Conservation (phyloP, 768 basidiomycete species). For the Galerina sulciceps region DNA sequence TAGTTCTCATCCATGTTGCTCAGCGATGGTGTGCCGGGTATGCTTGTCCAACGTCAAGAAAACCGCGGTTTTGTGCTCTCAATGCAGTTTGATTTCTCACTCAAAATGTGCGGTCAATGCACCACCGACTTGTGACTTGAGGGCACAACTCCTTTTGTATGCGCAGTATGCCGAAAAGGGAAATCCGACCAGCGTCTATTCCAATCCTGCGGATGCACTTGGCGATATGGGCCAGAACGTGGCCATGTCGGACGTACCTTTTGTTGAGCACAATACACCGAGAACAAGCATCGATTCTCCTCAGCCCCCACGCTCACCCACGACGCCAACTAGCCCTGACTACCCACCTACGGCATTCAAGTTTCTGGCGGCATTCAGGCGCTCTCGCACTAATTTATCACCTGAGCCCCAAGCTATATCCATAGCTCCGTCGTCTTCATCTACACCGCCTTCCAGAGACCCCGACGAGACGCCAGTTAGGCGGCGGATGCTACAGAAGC, state of each 20-base stretch:
- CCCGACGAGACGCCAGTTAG: conserved; percentile 21
- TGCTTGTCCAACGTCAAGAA: conserved; percentile 83
- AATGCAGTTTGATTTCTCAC: conserved; percentile 90
- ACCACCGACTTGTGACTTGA: conserved; percentile 81
- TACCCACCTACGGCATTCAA: conserved; percentile 66
- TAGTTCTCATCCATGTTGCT: neutral
- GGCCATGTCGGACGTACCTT: conserved; percentile 63
- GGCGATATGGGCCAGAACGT: conserved; percentile 43
- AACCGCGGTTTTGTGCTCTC: conserved; percentile 84
- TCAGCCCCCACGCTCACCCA: conserved; percentile 34
- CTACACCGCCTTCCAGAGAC: conserved; percentile 34
- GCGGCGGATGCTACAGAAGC: conserved; percentile 23
- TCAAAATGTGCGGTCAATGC: conserved; percentile 74
- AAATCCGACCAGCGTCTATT: conserved; percentile 54
- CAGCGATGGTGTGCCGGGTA: conserved; percentile 88
- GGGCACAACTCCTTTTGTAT: conserved; percentile 77
- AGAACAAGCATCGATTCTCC: conserved; percentile 53
- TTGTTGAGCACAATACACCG: conserved; percentile 48
- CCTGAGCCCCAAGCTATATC: conserved; percentile 34
- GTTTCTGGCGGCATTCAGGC: conserved; percentile 67
- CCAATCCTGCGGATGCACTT: conserved; percentile 54
- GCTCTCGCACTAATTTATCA: conserved; percentile 62
- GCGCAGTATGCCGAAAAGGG: conserved; percentile 79
- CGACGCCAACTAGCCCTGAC: conserved; percentile 26
- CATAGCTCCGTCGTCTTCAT: conserved; percentile 27